Percentiles rank a stretch among this genome's conserved stretches.
These are phyloP conservation scores for Beauveria pseudobassiana DNA, from an alignment of 2,329 filamentous ascomycete species.

Conservation along the genomic window DNA sequence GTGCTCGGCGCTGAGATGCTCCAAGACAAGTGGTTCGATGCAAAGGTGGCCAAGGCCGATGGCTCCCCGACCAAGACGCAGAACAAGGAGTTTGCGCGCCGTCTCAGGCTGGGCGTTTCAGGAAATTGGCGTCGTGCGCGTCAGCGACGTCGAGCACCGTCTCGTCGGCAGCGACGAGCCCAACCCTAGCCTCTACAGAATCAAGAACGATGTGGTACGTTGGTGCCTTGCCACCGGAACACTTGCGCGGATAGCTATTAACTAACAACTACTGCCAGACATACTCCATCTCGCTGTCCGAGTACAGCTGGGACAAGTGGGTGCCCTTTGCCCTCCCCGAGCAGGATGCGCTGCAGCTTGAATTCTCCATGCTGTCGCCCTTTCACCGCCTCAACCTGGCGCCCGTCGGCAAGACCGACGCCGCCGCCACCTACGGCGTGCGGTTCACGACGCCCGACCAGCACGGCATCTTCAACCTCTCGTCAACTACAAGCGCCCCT, in stretches of 20 bases:
- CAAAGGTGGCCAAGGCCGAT: slow-evolving; percentile 59
- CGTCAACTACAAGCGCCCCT: slow-evolving; percentile 94
- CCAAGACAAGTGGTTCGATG: slow-evolving; percentile 81
- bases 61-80: slow-evolving; percentile 49
- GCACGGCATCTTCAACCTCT: slow-evolving; percentile 99
- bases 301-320: slow-evolving; percentile 71
- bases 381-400: slow-evolving; percentile 81
- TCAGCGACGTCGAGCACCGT: slow-evolving; percentile 76
- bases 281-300: slow-evolving; percentile 82
- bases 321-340: slow-evolving; percentile 63
- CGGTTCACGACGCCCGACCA: slow-evolving; percentile 86
- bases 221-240: background rate
- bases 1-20: slow-evolving; percentile 83
- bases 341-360: slow-evolving; percentile 76
- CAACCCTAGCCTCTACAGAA: slow-evolving; percentile 85
- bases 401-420: slow-evolving; percentile 48
- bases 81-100: slow-evolving; percentile 80
- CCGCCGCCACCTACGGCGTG: slow-evolving; percentile 65
- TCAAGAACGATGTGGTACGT: slow-evolving; percentile 95
- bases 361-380: slow-evolving; percentile 97
- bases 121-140: slow-evolving; percentile 81
- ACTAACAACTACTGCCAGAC: slow-evolving; percentile 42
- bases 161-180: slow-evolving; percentile 47
- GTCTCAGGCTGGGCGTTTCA: slow-evolving; percentile 92
- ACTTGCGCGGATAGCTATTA: background rate